Base-by-base conservation (phyloP, 257 asterid genomes). In the Solanum arcanum region DNA sequence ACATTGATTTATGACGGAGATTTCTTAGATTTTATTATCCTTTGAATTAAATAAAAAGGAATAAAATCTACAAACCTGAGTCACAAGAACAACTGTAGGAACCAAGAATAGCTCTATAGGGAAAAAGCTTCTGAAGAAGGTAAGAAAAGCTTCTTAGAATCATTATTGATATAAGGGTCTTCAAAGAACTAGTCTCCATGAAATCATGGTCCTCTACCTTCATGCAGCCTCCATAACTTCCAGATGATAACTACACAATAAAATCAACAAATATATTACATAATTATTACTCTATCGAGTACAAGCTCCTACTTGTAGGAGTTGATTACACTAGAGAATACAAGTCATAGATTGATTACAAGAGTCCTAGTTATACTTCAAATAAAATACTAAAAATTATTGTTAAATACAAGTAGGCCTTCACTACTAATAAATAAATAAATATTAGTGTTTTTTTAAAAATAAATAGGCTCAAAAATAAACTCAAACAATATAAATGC, bases 111-210 rank as follows among this genome's bases (percentile, higher is more conserved):
- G 98, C 97, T 81, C 93, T n/a, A 86, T 86, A 86, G 39, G 94
- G 89, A 3, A 95, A 88, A 15, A 97, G 97, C 90, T 94, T 96
- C 64, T 94, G 87, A 9, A 96, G 89, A 29, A 29, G 29, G 29
- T 29, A 29, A 29, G 29, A 29, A 29, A 29, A 29, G 29, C 29
- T 29, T 29, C 29, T 29, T 29, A 29, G 29, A 85, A 95, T 98
- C 97, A 94, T 95, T 83, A 94, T 90, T 2, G 99, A 95, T 16
- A 95, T 93, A 8, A 94, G 89, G 27, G 98, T 96, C 91, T 96
- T 96, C 9, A 98, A 98, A 1, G 96, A 91, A 66, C 99, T 98
- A 3, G 98, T 96, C 84, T 95, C 99, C 21, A 95, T 84, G 93
- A 95, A 75, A 93, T 96, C 83, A 95, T 88, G 1, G 99, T 96